These are phyloP conservation scores for Agarophyton chilense DNA, from an alignment of 23 red algal species.

Conservation along the genomic window DNA sequence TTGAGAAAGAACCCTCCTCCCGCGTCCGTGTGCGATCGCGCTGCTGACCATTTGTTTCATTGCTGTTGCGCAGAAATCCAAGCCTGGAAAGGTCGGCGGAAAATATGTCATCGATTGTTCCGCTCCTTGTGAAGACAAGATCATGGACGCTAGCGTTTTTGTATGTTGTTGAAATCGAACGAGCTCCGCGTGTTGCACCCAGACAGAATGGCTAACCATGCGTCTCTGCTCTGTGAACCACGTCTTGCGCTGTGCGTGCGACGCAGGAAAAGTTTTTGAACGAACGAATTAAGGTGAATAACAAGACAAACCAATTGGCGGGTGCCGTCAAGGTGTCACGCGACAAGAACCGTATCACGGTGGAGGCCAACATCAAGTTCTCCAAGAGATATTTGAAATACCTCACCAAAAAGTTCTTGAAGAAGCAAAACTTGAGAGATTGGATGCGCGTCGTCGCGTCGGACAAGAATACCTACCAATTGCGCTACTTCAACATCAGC, in stretches of 20 bases:
- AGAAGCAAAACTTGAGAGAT: conserved; percentile 91
- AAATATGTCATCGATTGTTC: conserved; percentile 89
- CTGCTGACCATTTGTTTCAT: background rate
- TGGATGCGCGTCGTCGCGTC: conserved; percentile 89
- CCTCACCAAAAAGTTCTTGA: conserved; percentile 93
- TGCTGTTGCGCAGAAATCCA: background rate
- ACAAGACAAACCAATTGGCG: conserved; percentile 82
- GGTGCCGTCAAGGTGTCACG: conserved; percentile 77
- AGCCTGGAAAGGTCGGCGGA: conserved; percentile 60
- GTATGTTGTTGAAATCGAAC: conserved; percentile 48
- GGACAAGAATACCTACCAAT: conserved; percentile 87
- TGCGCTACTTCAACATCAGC: conserved; percentile 94
- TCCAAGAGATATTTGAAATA: conserved; percentile 96
- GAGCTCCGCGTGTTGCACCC: background rate
- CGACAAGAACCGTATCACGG: conserved; percentile 78
- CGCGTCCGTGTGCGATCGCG: background rate
- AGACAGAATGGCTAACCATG: conserved; percentile 69
- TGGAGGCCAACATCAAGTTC: conserved; percentile 78
- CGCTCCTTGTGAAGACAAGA: conserved; percentile 82
- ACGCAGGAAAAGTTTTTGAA: conserved; percentile 92
- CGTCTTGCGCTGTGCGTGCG: background rate
- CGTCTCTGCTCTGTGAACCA: conserved; percentile 62
- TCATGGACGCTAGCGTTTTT: conserved; percentile 82
- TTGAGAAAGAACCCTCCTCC: background rate
- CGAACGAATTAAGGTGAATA: conserved; percentile 94